phyloP scores from a whole-genome alignment of 345 rosid species.

The Camelina hispida region DNA sequence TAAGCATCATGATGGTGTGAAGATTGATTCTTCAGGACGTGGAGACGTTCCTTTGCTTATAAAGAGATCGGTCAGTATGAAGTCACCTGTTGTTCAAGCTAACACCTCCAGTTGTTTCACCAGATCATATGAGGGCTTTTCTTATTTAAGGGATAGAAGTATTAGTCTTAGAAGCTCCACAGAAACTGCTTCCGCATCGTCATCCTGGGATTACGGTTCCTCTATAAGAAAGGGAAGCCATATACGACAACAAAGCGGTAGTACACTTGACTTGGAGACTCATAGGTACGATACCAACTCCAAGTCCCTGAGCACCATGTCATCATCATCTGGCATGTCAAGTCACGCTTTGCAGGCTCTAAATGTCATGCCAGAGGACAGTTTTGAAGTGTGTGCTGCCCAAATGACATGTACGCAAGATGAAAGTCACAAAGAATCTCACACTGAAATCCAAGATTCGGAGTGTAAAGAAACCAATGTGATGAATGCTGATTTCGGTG shows the following conservation, averaged over 20 bases:
- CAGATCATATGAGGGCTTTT: constrained; percentile 69
- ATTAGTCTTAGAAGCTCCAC: constrained; percentile 83
- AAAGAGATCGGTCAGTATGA: constrained; percentile 79
- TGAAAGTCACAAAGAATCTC: constrained; percentile 51
- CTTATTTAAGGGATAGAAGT: constrained; percentile 67
- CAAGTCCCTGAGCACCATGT: constrained; percentile 63
- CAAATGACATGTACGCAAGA: constrained; percentile 46
- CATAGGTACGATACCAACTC: constrained; percentile 58
- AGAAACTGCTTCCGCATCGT: constrained; percentile 81
- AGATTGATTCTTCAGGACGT: constrained; percentile 54
- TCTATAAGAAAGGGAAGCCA: constrained; percentile 64
- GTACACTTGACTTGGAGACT: constrained; percentile 70
- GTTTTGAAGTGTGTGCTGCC: constrained; percentile 47
- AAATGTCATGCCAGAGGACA: constrained; percentile 52
- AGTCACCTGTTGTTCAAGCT: constrained; percentile 69
- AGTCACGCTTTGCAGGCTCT: constrained; percentile 55
- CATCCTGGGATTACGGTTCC: constrained; percentile 79
- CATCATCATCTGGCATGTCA: constrained; percentile 65
- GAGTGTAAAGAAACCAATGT: constrained; percentile 47
- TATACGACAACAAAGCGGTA: constrained; percentile 75
- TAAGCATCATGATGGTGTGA: constrained; percentile 43
- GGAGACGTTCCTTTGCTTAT: constrained; percentile 73
- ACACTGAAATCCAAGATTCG: constrained; percentile 41
- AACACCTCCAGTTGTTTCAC: constrained; percentile 66
- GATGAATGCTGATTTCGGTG: constrained; percentile 43